A percentile compares a stretch with the other conserved stretches of the same genome.
Conservation (phyloP, 1,284 basidiomycete genomes). For the Thecaphora frezii region DNA sequence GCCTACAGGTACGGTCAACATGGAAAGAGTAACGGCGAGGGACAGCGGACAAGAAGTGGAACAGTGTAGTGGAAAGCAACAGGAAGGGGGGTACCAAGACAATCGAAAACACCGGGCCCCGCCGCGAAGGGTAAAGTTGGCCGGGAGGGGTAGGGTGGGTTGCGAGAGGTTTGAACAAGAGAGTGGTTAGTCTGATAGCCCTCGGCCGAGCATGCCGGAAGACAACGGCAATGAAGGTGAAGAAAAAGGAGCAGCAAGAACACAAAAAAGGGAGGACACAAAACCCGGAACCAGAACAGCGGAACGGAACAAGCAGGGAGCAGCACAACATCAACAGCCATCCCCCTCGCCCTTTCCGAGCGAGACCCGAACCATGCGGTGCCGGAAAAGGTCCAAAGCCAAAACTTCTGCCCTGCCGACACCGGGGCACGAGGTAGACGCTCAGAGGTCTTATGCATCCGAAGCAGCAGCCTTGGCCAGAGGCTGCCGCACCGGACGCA, state of each 20-base stretch:
- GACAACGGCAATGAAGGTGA: slow-evolving; percentile 7
- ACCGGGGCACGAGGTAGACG: too few species aligned
- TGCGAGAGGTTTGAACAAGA: background rate
- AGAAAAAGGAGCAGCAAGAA: slow-evolving; percentile 17
- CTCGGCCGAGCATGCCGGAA: background rate
- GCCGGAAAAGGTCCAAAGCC: too few species aligned
- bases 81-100: too few species aligned
- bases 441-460: background rate
- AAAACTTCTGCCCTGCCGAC: background rate
- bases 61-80: background rate
- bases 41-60: too few species aligned
- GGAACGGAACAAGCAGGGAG: too few species aligned
- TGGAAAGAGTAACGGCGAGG: slow-evolving; percentile 13
- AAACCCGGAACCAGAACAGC: too few species aligned
- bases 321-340: too few species aligned
- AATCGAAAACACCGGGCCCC: too few species aligned
- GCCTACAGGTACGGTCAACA: slow-evolving; percentile 28
- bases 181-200: background rate
- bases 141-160: background rate
- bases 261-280: too few species aligned
- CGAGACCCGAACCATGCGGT: background rate
- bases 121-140: background rate
- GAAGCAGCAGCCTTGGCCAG: slow-evolving; percentile 27
- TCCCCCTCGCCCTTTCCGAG: too few species aligned
- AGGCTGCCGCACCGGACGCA: slow-evolving; percentile 16